These are phyloP conservation scores for Mortierella sp. DNA, from an alignment of 371 early-diverging fungal species.

Conservation along the genomic window DNA sequence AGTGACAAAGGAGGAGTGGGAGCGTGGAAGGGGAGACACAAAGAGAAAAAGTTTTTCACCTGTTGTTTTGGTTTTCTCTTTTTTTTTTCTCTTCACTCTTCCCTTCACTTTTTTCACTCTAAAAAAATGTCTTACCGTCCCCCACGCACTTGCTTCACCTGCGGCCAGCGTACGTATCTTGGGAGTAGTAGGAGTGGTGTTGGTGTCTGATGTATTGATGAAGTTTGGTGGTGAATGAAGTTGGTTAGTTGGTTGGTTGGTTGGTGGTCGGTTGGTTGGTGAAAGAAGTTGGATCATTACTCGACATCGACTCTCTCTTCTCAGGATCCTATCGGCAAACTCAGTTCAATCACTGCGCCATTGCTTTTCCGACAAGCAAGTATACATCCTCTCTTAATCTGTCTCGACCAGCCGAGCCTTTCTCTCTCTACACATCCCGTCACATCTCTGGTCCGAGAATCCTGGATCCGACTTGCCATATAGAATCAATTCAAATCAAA, in stretches of 20 bases:
- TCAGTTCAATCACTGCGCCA: background rate
- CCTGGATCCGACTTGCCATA: background rate
- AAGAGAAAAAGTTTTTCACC: constrained; percentile 4
- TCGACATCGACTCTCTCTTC: background rate
- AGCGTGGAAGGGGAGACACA: background rate
- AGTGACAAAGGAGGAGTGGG: background rate
- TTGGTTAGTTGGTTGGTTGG: constrained; percentile 15
- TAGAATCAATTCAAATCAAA: background rate
- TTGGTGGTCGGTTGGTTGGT: constrained; percentile 10
- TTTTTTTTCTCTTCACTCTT: constrained; percentile 20
- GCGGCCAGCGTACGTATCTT: constrained; percentile 56
- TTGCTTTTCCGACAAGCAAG: constrained; percentile 2
- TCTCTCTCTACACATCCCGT: background rate
- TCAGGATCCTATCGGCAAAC: constrained; percentile 2
- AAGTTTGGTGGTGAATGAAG: constrained; percentile 24
- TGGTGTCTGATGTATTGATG: constrained; percentile 1
- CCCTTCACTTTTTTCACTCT: constrained; percentile 1
- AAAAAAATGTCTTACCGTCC: constrained; percentile 51
- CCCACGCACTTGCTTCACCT: constrained; percentile 53
- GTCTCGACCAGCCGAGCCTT: background rate
- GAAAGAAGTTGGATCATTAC: constrained; percentile 9
- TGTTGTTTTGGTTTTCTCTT: constrained; percentile 2
- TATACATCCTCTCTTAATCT: background rate
- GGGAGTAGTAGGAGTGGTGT: constrained; percentile 8
- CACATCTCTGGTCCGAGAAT: background rate